phyloP scores from a whole-genome alignment of 208 protist genomes.

The Entamoeba histolytica region DNA sequence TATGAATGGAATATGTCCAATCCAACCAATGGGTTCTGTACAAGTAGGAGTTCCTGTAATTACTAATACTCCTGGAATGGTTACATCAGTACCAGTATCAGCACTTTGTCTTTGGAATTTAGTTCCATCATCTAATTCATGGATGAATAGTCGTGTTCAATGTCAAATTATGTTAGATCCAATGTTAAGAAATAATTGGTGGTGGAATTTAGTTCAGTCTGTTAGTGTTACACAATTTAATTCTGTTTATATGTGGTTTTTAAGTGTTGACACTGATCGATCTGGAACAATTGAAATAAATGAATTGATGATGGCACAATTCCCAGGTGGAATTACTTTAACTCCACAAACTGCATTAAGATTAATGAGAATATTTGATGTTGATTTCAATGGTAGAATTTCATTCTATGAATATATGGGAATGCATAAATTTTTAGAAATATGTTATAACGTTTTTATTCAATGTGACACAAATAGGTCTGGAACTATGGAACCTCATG shows the following conservation, averaged over 20 bases:
- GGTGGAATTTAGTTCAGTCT: background rate
- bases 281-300: background rate
- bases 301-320: background rate
- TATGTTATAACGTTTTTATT: background rate
- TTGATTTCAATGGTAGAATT: background rate
- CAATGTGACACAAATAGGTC: background rate
- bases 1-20: background rate
- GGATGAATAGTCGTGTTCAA: background rate
- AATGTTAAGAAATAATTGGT: background rate
- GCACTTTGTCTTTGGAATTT: background rate
- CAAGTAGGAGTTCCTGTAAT: too few relatives aligned
- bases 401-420: background rate
- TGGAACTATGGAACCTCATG: background rate
- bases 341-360: background rate
- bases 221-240: background rate
- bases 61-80: background rate
- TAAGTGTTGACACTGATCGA: background rate
- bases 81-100: background rate
- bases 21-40: background rate
- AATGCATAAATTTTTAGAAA: background rate
- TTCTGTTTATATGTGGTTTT: background rate
- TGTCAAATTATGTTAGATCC: background rate
- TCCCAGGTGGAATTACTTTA: background rate
- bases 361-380: background rate
- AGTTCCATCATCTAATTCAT: background rate